Evolutionary conservation across 345 rosid species (phyloP).

Genomic region (Chamaenerion angustifolium): DNA sequence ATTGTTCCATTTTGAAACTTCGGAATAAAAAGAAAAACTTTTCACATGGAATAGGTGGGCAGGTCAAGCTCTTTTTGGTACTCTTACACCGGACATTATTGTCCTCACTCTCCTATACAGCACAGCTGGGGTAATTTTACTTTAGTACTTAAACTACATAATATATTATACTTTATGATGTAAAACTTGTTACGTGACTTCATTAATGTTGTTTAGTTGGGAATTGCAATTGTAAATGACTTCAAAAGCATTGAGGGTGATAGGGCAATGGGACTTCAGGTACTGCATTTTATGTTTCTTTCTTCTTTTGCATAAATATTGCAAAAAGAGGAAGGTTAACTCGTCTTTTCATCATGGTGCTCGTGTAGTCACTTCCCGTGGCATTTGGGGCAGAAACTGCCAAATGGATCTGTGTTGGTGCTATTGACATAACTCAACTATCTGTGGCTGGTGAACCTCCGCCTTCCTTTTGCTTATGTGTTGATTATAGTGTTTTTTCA

Average conservation of each 20-base stretch:
- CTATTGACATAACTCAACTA: constrained; percentile 83
- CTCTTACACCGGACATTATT: constrained; percentile 81
- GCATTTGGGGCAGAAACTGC: constrained; percentile 97
- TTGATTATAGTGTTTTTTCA: too few relatives aligned
- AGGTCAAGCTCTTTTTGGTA: constrained; percentile 94
- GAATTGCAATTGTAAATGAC: constrained; percentile 93
- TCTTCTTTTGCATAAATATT: constrained; percentile 6
- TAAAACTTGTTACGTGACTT: not conserved
- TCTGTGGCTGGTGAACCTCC: constrained; percentile 66
- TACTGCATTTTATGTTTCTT: constrained; percentile 9
- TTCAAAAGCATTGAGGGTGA: constrained; percentile 98
- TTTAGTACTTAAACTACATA: not conserved
- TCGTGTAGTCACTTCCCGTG: constrained; percentile 72
- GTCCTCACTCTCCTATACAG: constrained; percentile 93
- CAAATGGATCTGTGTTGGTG: constrained; percentile 98
- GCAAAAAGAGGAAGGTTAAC: not conserved
- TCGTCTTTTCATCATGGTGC: not conserved
- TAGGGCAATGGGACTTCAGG: constrained; percentile 90
- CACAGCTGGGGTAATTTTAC: constrained; percentile 74
- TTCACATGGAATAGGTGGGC: constrained; percentile 69
- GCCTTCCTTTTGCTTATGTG: too few relatives aligned
- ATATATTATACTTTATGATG: not conserved
- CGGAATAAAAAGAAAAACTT: not conserved
- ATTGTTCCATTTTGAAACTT: too few relatives aligned
- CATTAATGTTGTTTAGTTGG: constrained; percentile 39